Evolutionary conservation across 352 stramenopile genomes (phyloP).

Genomic region (Pythium aristosporum): DNA sequence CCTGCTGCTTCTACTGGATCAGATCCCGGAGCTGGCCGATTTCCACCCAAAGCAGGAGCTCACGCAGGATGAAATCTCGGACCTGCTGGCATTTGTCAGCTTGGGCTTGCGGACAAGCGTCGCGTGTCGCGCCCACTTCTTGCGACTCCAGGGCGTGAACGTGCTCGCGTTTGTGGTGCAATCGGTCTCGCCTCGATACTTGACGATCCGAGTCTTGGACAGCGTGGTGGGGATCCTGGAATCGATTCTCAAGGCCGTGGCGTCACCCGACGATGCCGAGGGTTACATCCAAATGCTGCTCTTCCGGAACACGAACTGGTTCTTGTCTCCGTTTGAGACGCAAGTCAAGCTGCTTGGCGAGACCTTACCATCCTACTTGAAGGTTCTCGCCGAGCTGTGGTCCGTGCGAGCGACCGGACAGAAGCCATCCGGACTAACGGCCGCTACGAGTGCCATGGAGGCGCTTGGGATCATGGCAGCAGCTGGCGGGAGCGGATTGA

Average conservation of each 20-base stretch:
- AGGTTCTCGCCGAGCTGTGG: constrained; percentile 45
- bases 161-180: constrained; percentile 78
- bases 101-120: constrained; percentile 54
- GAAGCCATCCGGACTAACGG: constrained; percentile 14
- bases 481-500: background rate
- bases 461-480: constrained; percentile 18
- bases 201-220: constrained; percentile 60
- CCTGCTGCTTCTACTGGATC: constrained; percentile 67
- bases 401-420: constrained; percentile 7
- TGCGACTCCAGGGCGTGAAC: constrained; percentile 63
- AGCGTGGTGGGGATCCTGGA: constrained; percentile 64
- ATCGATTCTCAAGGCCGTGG: constrained; percentile 42
- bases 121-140: constrained; percentile 70
- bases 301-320: constrained; percentile 81
- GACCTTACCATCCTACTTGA: constrained; percentile 57
- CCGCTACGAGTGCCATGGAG: constrained; percentile 25
- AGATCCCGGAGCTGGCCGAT: constrained; percentile 75
- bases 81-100: constrained; percentile 62
- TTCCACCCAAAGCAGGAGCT: constrained; percentile 76
- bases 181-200: constrained; percentile 68
- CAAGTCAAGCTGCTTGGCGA: constrained; percentile 66
- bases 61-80: constrained; percentile 60
- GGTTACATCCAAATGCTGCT: constrained; percentile 66
- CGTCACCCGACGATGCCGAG: constrained; percentile 30
- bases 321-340: constrained; percentile 70